Evolutionary conservation across 495 filamentous ascomycete genomes (phyloP), one percentile per base, ranked within the genome.

Genomic region (Corynascus novoguineensis): DNA sequence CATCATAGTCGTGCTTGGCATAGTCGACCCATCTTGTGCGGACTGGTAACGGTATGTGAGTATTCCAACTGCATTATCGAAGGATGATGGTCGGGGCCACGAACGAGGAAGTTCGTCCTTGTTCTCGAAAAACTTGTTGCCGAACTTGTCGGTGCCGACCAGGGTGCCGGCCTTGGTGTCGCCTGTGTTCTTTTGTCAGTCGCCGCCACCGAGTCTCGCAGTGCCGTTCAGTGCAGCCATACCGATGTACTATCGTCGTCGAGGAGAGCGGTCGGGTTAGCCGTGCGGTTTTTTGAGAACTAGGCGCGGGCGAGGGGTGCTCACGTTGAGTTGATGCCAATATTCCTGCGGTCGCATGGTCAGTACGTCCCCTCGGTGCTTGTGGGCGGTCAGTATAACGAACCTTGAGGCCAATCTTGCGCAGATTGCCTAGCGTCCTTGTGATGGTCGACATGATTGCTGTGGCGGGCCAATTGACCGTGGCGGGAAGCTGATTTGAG

Each of bases 51-150:
- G 32, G n/a, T 9, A 22, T 11, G 53, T 64, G 22, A 64, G 58
- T n/a, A 37, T 22, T 11, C 19, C 0, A 21, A 14, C 7, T 31
- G 15, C 21, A 41, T 15, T 4, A 17, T 29, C 9, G 9, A 0
- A 6, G 19, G 1, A 4, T 15, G 53, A 25, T 15, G 50, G 15
- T n/a, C 35, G 42, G 31, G 29, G 68, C 24, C 21, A 63, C 87
- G 73, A 75, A 96, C 92, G 82, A 48, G 95, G 95, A 45, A 99
- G 78, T 72, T 99, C 93, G 69, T 98, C 90, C 59, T 83, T 72
- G 77, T 99, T 96, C 80, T 97, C 95, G 75, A 81, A 99, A 80
- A 80, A 99, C 73, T 95, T 97, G 82, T 99, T 99, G 68, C 95
- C 95, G 71, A 82, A 97, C 66, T 83, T 81, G 78, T 99, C 95